Percentiles rank a stretch among this genome's conserved stretches.
Evolutionary conservation across 441 rosid genomes (phyloP).

Genomic region (Euphorbia corollata): DNA sequence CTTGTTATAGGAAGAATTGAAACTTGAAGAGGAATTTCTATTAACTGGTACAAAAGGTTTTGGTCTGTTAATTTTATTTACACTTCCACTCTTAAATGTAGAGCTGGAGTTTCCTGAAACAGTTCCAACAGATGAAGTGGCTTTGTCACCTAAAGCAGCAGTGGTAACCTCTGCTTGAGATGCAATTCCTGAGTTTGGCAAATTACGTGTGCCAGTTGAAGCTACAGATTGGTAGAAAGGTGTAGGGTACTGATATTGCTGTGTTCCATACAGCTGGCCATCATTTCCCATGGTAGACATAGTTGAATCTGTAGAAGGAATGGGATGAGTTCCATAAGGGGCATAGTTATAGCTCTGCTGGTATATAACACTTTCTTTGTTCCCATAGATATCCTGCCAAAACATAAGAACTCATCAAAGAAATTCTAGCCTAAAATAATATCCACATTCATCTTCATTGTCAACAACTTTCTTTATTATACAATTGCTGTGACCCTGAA

Average conservation of each 20-base stretch:
- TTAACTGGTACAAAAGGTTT: constrained; percentile 39
- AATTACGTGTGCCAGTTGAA: constrained; percentile 25
- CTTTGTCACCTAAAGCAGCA: constrained; percentile 35
- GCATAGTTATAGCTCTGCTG: constrained; percentile 53
- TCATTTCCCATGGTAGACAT: constrained; percentile 54
- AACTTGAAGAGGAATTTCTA: constrained; percentile 37
- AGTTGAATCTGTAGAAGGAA: constrained; percentile 48
- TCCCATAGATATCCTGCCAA: constrained; percentile 54
- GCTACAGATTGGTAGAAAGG: constrained; percentile 46
- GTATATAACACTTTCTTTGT: constrained; percentile 43
- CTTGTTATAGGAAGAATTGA: constrained; percentile 43
- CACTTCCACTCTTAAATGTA: constrained; percentile 30
- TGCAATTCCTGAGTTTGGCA: constrained; percentile 30
- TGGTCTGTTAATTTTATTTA: constrained; percentile 47
- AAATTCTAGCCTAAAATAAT: neutral
- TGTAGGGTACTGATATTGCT: constrained; percentile 66
- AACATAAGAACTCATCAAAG: neutral
- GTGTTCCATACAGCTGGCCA: constrained; percentile 53
- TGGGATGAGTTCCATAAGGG: constrained; percentile 44
- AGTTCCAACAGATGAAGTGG: constrained; percentile 39
- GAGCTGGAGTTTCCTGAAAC: constrained; percentile 34
- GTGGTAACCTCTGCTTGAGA: constrained; percentile 40
- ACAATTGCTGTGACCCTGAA: neutral
- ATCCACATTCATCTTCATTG: neutral
- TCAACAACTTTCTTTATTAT: neutral